phyloP scores from a whole-genome alignment of 371 early-diverging fungal species.

The Zychaea mexicana region DNA sequence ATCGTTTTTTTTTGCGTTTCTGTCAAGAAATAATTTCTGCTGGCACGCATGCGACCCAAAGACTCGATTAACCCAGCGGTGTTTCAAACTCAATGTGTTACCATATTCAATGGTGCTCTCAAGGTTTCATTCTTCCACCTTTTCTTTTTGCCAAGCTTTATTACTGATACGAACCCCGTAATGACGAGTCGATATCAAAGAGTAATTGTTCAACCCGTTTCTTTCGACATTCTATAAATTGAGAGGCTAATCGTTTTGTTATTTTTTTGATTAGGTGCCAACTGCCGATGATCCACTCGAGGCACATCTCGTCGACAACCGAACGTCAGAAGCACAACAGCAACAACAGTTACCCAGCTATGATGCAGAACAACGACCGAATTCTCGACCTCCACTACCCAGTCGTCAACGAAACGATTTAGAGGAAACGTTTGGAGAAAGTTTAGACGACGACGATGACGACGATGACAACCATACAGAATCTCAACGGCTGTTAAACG shows the following conservation, averaged over 20 bases:
- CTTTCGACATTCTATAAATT: not conserved
- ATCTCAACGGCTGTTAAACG: conserved; percentile 12
- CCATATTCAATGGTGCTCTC: too few species aligned
- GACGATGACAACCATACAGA: conserved; percentile 3
- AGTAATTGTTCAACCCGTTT: not conserved
- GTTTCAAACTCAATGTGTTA: too few species aligned
- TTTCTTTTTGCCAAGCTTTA: conserved; percentile 9
- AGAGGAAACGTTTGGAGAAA: conserved; percentile 29
- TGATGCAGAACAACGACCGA: not conserved
- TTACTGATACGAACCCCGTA: not conserved
- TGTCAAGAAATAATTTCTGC: too few species aligned
- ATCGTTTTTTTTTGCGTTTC: not conserved
- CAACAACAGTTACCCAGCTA: not conserved
- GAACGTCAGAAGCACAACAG: not conserved
- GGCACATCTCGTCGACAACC: conserved; percentile 1
- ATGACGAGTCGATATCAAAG: conserved; percentile 18
- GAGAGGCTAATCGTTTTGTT: too few species aligned
- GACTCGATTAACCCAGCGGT: too few species aligned
- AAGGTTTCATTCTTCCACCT: too few species aligned
- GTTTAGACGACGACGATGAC: conserved; percentile 19
- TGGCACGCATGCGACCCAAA: too few species aligned
- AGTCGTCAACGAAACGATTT: conserved; percentile 22
- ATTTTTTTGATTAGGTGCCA: conserved; percentile 11
- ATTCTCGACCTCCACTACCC: not conserved
- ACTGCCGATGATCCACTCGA: conserved; percentile 16